Percentiles rank a stretch among this genome's conserved stretches.
phyloP scores from a whole-genome alignment of 257 asterid genomes.

The Asclepias syriaca region DNA sequence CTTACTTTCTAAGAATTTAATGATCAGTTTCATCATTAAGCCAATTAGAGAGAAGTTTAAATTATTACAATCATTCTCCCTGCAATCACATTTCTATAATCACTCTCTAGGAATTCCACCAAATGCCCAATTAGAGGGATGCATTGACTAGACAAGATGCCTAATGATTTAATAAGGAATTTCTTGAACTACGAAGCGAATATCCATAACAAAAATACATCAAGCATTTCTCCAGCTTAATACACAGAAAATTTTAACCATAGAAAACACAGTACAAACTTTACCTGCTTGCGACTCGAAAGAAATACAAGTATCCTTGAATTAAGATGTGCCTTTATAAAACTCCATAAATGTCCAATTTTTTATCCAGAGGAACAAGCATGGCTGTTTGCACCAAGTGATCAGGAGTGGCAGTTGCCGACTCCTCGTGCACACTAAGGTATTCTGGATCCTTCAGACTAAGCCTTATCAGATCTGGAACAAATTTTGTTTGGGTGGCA shows the following conservation, averaged over 20 bases:
- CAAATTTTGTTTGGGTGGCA: constrained; percentile 94
- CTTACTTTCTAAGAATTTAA: too few relatives aligned
- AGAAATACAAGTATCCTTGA: constrained; percentile 80
- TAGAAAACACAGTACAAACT: background rate
- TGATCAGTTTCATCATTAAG: too few relatives aligned
- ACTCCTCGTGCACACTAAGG: constrained; percentile 86
- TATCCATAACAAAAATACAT: background rate
- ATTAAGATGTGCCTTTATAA: constrained; percentile 74
- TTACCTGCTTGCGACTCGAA: constrained; percentile 93
- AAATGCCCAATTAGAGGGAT: background rate
- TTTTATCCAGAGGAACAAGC: constrained; percentile 79
- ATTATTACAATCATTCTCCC: too few relatives aligned
- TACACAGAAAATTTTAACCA: background rate
- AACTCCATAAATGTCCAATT: constrained; percentile 92
- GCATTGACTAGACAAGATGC: background rate
- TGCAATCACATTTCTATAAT: too few relatives aligned
- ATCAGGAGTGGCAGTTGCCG: constrained; percentile 78
- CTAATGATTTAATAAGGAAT: background rate
- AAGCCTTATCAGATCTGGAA: constrained; percentile 92
- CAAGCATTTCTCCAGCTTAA: background rate
- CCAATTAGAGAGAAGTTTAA: too few relatives aligned
- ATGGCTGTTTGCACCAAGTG: constrained; percentile 76
- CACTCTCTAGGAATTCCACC: too few relatives aligned
- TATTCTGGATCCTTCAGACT: constrained; percentile 97
- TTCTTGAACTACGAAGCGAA: background rate